Conservation (phyloP, 2,329 filamentous ascomycete species). For the Ceratocystiopsis minuta region DNA sequence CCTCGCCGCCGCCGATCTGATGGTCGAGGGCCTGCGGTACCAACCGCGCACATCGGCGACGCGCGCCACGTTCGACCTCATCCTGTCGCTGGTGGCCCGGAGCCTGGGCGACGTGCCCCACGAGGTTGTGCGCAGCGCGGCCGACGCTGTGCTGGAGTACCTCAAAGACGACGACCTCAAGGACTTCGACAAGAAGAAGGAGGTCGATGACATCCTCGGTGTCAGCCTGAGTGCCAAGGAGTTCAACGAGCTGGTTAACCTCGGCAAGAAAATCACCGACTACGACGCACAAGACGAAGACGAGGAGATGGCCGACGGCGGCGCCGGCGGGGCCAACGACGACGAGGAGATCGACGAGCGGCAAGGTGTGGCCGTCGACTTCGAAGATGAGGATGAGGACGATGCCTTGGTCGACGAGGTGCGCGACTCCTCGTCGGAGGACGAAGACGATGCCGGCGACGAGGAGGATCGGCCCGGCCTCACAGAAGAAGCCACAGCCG, state of each 20-base stretch:
- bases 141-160: conserved; percentile 77
- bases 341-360: conserved; percentile 76
- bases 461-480: conserved; percentile 38
- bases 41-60: conserved; percentile 82
- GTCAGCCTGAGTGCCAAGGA: conserved; percentile 66
- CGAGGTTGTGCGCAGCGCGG: conserved; percentile 80
- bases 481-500: conserved; percentile 32
- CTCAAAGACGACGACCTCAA: conserved; percentile 92
- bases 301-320: conserved; percentile 51
- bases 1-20: conserved; percentile 60
- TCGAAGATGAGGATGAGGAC: conserved; percentile 80
- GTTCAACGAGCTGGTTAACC: conserved; percentile 90
- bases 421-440: conserved; percentile 70
- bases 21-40: conserved; percentile 84
- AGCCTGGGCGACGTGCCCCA: conserved; percentile 85
- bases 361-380: conserved; percentile 93
- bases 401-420: conserved; percentile 68
- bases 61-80: conserved; percentile 82
- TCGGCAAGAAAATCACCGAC: conserved; percentile 97
- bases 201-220: conserved; percentile 87
- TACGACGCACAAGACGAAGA: conserved; percentile 95
- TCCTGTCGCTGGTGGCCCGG: conserved; percentile 75
- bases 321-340: conserved; percentile 36
- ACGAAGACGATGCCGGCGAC: conserved; percentile 59
- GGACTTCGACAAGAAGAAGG: conserved; percentile 96